Base-by-base conservation (phyloP, 352 stramenopile genomes). In the Globisporangium barbulae region DNA sequence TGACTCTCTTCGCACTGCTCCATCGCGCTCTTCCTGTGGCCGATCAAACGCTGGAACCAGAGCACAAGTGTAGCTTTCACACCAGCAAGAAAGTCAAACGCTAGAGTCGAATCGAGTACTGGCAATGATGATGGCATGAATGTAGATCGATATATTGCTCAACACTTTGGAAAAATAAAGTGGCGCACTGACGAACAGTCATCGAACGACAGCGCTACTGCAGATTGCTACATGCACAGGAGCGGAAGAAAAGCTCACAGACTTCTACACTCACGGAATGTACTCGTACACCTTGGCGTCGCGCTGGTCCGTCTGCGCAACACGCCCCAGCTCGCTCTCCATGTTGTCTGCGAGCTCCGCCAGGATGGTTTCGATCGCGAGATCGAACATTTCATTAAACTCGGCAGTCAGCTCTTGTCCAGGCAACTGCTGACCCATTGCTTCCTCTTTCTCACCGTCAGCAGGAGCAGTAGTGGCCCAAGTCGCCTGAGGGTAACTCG, bases 401-500 rank as follows among this genome's bases (percentile, higher is more conserved):
- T 56, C 35, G 1, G 50, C 31, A 15, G 22, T 7, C 15, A 53
- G 15, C 5, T n/a, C 5, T 17, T 42, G 9, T 7, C 31, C 39
- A 9, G 35, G 8, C 35, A 54, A 28, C 41, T 37, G 33, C 15
- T 45, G 41, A 22, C 39, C 56, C 5, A n/a, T 22, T 1, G 7
- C 19, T 19, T 21, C 37, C 12, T 10, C 42, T 62, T 61, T 53
- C 31, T 28, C 49, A 37, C 35, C 15, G 15, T 41, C 35, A 41
- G 35, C 35, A 41, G 35, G 35, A 48, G 7, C 42, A 9, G 15
- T n/a, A 47, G 41, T 22, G 33, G 50, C 37, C 31, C 71, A 64
- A 4, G 41, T 41, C 5, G 69, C 69, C 9, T 65, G 58, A 37
- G 69, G 69, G 53, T 71, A 76, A 49, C 66, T 76, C 15, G 69